Evolutionary conservation across 1,284 basidiomycete species (phyloP), one percentile per base, ranked within the genome.

Genomic region (Malassezia dermatis): DNA sequence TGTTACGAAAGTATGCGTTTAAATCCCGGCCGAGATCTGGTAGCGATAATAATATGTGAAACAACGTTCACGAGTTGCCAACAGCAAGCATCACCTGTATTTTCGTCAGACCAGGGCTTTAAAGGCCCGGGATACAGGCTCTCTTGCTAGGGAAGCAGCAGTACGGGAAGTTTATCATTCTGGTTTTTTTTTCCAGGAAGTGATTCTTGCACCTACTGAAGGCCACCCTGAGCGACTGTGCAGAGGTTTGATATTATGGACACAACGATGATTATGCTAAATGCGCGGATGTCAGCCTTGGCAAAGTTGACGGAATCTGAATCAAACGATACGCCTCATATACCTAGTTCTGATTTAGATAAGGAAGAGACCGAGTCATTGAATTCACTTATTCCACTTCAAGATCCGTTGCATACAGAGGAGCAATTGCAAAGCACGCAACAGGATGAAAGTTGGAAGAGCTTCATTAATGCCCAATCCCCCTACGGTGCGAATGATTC

Each of bases 381-480:
- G 48, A 26, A 19, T 15, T 50, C 48, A 7, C 27, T 50, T 13
- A 26, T 50, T 19, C 48, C 48, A 15, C 19, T 19, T 8, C 26
- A 24, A 27, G 48, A 50, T 26, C 37, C 48, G 7, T 17, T 28
- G 2, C 48, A 24, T 1, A n/a, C 37, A 26, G 24, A 40, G 17
- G 37, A 32, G n/a, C 24, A 24, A 13, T 27, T 19, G 24, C 41
- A 27, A 26, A 21, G 28, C 48, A 23, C 24, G 7, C 48, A 23
- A 3, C 37, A 24, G 11, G 37, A 34, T 19, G 28, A 54, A 26
- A 56, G 53, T 41, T 56, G 53, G 53, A 40, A 39, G 23, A 43
- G 47, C 17, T 37, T 49, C 13, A n/a, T 49, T 8, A 37, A 27
- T 35, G 41, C n/a, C 7, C 28, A 55, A 7, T 52, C 42, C 11